Conservation (phyloP, 179 eudicot species). For the Silene noctiflora region DNA sequence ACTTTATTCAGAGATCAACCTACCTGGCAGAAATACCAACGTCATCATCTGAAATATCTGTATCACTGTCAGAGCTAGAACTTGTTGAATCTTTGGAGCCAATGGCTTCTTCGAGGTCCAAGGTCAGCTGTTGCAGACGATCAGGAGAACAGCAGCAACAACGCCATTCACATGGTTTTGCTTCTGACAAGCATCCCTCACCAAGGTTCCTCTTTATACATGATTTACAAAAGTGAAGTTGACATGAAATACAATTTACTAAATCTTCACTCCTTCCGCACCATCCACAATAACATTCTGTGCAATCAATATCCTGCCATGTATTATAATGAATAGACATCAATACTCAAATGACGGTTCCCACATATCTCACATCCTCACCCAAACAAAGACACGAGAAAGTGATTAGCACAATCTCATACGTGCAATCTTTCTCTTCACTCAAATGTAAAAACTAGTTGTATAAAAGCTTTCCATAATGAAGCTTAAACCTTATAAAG, state of each 20-base stretch:
- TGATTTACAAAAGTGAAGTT: constrained; percentile 43
- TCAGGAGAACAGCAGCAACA: constrained; percentile 73
- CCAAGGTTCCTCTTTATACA: constrained; percentile 73
- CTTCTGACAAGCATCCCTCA: constrained; percentile 43
- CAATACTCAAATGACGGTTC: not conserved
- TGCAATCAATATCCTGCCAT: constrained; percentile 52
- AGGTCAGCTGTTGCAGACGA: constrained; percentile 50
- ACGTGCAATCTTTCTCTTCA: not conserved
- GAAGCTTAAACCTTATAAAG: not conserved
- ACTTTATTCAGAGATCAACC: constrained; percentile 9
- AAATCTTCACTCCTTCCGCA: constrained; percentile 59
- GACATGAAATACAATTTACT: constrained; percentile 59
- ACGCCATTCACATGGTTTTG: constrained; percentile 49
- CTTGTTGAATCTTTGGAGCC: constrained; percentile 33
- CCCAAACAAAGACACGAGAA: not conserved
- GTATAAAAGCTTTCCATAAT: not conserved
- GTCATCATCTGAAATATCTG: constrained; percentile 65
- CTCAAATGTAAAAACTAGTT: not conserved
- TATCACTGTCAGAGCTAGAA: constrained; percentile 71
- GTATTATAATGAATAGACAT: constrained; percentile 6
- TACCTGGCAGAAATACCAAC: constrained; percentile 53
- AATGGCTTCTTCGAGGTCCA: constrained; percentile 51
- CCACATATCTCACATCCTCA: not conserved
- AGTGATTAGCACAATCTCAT: not conserved
- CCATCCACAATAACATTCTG: constrained; percentile 63